These are phyloP conservation scores for Mucor lusitanicus DNA, from an alignment of 371 early-diverging fungal genomes.

Conservation along the genomic window DNA sequence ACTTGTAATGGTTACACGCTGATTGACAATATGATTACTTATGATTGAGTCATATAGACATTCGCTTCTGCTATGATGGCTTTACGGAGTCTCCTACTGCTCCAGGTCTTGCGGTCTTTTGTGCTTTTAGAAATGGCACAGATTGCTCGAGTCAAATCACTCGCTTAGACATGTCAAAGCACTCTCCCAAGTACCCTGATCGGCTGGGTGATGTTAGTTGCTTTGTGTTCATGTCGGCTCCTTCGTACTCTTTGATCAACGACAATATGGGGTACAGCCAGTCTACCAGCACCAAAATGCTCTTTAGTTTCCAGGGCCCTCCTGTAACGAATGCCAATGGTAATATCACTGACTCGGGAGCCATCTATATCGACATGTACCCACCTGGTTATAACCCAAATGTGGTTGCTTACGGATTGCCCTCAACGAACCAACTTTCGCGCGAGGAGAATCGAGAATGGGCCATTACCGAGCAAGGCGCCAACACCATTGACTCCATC, in stretches of 20 bases:
- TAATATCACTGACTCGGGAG: not conserved
- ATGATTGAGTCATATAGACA: constrained; percentile 20
- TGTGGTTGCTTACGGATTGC: not conserved
- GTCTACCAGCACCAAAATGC: not conserved
- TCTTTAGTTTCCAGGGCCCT: not conserved
- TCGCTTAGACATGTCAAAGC: not conserved
- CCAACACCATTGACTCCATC: not conserved
- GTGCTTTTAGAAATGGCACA: constrained; percentile 4
- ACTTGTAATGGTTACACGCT: not conserved
- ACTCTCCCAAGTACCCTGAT: not conserved
- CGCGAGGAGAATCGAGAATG: not conserved
- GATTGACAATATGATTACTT: not conserved
- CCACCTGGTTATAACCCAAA: constrained; percentile 11
- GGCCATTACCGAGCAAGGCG: not conserved
- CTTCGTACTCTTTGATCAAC: not conserved
- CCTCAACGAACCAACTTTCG: not conserved
- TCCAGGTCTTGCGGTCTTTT: not conserved
- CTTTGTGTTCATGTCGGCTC: not conserved
- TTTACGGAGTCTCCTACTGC: not conserved
- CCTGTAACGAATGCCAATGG: not conserved
- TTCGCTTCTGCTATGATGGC: constrained; percentile 39
- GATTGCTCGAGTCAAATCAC: not conserved
- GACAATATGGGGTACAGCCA: not conserved
- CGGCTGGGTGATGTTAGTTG: not conserved
- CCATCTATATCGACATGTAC: constrained; percentile 5